A percentile compares a stretch with the other conserved stretches of the same genome.
Conservation (phyloP, 108 stramenopile genomes). For the Thalassiosira profunda region DNA sequence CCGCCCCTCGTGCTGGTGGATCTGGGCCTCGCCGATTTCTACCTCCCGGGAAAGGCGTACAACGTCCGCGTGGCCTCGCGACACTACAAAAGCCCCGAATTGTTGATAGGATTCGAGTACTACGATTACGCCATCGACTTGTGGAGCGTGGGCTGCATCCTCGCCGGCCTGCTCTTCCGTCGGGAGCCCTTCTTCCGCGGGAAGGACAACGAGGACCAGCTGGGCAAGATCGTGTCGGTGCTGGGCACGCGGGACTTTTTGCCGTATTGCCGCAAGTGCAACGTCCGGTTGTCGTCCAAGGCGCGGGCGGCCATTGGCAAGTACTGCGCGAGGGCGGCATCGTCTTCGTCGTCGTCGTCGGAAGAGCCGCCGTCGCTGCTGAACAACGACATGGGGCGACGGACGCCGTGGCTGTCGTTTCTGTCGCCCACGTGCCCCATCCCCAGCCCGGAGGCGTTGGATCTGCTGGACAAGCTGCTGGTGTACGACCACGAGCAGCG, state of each 20-base stretch:
- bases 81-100: constrained; percentile 94
- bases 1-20: constrained; percentile 89
- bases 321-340: constrained; percentile 23
- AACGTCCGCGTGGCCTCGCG: constrained; percentile 93
- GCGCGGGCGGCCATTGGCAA: constrained; percentile 46
- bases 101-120: constrained; percentile 76
- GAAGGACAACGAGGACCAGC: constrained; percentile 85
- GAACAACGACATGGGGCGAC: constrained; percentile 23
- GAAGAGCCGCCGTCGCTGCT: not conserved
- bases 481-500: constrained; percentile 85
- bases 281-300: constrained; percentile 41
- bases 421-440: constrained; percentile 33
- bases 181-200: constrained; percentile 88
- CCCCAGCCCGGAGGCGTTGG: constrained; percentile 67
- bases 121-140: constrained; percentile 90
- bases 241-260: constrained; percentile 76
- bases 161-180: constrained; percentile 80
- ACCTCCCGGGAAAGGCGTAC: constrained; percentile 82
- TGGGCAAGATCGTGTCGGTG: constrained; percentile 78
- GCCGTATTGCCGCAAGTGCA: constrained; percentile 57
- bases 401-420: constrained; percentile 45
- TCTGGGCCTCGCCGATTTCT: constrained; percentile 93
- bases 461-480: constrained; percentile 77
- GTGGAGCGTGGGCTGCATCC: constrained; percentile 90
- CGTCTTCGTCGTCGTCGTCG: constrained; percentile 13